phyloP scores from a whole-genome alignment of 2,329 filamentous ascomycete genomes.

The Phialemoniopsis sp. region DNA sequence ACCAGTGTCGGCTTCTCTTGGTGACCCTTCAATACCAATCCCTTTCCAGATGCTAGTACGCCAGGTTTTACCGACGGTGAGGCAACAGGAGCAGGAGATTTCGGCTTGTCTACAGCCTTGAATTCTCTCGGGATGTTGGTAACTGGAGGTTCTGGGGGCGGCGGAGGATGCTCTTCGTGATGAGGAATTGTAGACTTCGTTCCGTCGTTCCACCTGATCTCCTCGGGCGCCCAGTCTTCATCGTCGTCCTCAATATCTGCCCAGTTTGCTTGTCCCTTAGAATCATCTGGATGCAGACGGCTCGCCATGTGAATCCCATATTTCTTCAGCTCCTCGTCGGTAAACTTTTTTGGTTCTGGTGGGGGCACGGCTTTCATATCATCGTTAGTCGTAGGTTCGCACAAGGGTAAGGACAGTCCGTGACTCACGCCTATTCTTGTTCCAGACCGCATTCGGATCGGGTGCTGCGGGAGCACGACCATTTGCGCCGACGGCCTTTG shows the following conservation, averaged over 20 bases:
- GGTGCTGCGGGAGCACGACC: conserved; percentile 59
- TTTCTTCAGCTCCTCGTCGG: conserved; percentile 82
- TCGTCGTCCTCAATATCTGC: conserved; percentile 87
- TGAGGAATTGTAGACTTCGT: conserved; percentile 75
- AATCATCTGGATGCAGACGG: conserved; percentile 71
- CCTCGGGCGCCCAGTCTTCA: conserved; percentile 81
- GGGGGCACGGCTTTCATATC: conserved; percentile 48
- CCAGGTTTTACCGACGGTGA: conserved; percentile 39
- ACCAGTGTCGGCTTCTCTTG: conserved; percentile 70
- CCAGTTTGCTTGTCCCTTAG: conserved; percentile 76
- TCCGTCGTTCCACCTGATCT: conserved; percentile 84
- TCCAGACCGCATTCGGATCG: conserved; percentile 77
- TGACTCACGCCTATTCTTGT: conserved; percentile 76
- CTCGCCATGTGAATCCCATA: conserved; percentile 83
- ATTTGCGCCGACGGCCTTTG: conserved; percentile 41
- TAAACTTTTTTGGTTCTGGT: conserved; percentile 75
- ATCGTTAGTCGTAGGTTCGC: conserved; percentile 16
- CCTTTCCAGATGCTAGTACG: conserved; percentile 50
- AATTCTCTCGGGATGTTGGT: conserved; percentile 13
- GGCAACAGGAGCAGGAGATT: conserved; percentile 32
- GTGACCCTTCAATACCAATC: conserved; percentile 62
- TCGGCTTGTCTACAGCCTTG: conserved; percentile 34
- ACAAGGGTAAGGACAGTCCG: neutral
- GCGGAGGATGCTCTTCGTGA: conserved; percentile 41
- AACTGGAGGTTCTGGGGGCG: conserved; percentile 11